Conservation (phyloP, 2,329 filamentous ascomycete species). For the Botrytis fragariae region DNA sequence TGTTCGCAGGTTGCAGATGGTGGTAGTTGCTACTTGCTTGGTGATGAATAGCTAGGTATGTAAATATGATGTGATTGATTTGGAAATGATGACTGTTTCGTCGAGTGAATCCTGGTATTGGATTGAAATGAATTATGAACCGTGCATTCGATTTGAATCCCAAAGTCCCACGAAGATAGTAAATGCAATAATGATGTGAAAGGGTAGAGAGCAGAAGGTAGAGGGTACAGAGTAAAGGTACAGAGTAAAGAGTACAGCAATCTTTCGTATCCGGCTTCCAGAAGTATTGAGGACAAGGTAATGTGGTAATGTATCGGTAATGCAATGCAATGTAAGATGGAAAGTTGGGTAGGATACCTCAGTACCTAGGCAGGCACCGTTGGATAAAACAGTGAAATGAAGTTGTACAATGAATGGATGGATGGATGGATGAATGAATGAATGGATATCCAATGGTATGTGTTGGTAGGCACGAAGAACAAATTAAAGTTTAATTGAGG, state of each 20-base stretch:
- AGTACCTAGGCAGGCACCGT: background rate
- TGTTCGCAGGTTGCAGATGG: slow-evolving; percentile 11
- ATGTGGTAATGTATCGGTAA: background rate
- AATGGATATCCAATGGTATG: background rate
- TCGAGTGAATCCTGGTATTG: background rate
- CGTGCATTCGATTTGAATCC: background rate
- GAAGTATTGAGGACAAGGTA: slow-evolving; percentile 2
- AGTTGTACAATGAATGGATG: background rate
- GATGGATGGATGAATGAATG: background rate
- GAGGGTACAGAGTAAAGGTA: background rate
- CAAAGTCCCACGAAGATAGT: background rate
- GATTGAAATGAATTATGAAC: background rate
- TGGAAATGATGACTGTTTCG: background rate
- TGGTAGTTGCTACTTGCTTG: slow-evolving; percentile 4
- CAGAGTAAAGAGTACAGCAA: background rate
- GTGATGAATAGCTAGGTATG: background rate
- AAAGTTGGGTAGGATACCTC: background rate
- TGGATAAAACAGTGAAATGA: background rate
- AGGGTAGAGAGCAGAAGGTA: background rate
- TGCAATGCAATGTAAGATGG: background rate
- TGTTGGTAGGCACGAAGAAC: background rate
- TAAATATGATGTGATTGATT: background rate
- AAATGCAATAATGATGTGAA: background rate
- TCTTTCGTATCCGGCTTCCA: slow-evolving; percentile 3
- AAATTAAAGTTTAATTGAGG: background rate